Conservation (phyloP, 2,329 filamentous ascomycete species). For the Cryphonectria nitschkei region DNA sequence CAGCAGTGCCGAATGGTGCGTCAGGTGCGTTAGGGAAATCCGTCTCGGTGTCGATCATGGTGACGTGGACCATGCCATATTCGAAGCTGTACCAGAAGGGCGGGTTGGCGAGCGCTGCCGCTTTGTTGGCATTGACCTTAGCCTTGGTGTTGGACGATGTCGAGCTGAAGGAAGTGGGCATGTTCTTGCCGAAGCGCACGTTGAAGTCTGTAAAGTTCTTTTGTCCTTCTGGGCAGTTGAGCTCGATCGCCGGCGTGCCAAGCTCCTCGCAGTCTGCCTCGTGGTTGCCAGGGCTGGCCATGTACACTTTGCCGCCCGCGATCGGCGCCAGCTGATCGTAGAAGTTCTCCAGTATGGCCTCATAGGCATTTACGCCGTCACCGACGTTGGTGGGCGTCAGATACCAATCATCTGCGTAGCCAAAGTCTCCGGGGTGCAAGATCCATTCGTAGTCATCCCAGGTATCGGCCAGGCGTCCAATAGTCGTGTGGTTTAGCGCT, state of each 20-base stretch:
- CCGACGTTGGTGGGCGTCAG: slow-evolving; percentile 49
- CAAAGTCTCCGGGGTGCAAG: slow-evolving; percentile 59
- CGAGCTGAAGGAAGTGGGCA: slow-evolving; percentile 56
- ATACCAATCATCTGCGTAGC: slow-evolving; percentile 63
- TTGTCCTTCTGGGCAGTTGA: slow-evolving; percentile 54
- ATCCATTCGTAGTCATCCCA: slow-evolving; percentile 60
- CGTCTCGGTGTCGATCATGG: slow-evolving; percentile 61
- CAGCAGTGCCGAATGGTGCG: slow-evolving; percentile 43
- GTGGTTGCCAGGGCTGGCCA: slow-evolving; percentile 62
- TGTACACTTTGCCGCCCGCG: slow-evolving; percentile 57
- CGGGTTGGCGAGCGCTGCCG: slow-evolving; percentile 49
- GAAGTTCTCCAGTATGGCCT: slow-evolving; percentile 60
- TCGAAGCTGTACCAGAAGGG: slow-evolving; percentile 65
- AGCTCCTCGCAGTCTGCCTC: slow-evolving; percentile 58
- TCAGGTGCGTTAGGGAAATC: slow-evolving; percentile 57
- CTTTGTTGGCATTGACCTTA: slow-evolving; percentile 48
- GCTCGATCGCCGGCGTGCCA: slow-evolving; percentile 22
- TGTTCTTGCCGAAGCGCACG: slow-evolving; percentile 56
- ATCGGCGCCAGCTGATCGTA: slow-evolving; percentile 60
- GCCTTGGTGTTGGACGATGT: slow-evolving; percentile 48
- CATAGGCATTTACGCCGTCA: slow-evolving; percentile 55
- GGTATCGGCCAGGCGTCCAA: slow-evolving; percentile 54
- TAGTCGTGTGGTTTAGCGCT: slow-evolving; percentile 62
- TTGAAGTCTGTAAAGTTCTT: slow-evolving; percentile 65
- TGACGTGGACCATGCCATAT: slow-evolving; percentile 59